These are phyloP conservation scores for Hypoxylon trugodes DNA, from an alignment of 495 filamentous ascomycete species.

Conservation along the genomic window DNA sequence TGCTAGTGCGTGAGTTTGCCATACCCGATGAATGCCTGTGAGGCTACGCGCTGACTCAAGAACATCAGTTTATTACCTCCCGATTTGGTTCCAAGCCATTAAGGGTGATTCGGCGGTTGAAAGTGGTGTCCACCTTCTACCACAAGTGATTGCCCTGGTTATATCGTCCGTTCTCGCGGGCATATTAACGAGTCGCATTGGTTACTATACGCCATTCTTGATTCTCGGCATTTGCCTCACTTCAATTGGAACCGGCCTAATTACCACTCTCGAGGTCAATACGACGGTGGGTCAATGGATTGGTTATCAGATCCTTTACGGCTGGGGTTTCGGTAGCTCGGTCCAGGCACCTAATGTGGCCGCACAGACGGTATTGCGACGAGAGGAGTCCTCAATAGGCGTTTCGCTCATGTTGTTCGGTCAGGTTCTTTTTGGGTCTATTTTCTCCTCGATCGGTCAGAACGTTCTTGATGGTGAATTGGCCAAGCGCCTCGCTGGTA, in stretches of 20 bases:
- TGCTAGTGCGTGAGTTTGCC: slow-evolving; percentile 61
- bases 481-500: slow-evolving; percentile 48
- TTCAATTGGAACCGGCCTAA: slow-evolving; percentile 67
- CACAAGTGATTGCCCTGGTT: slow-evolving; percentile 51
- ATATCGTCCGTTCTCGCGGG: slow-evolving; percentile 54
- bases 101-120: slow-evolving; percentile 61
- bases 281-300: slow-evolving; percentile 67
- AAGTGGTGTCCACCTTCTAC: slow-evolving; percentile 61
- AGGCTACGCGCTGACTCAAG: slow-evolving; percentile 16
- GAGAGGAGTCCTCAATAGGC: slow-evolving; percentile 70
- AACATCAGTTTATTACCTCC: slow-evolving; percentile 58
- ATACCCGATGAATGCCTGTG: neutral
- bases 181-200: slow-evolving; percentile 54
- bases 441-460: slow-evolving; percentile 69
- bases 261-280: slow-evolving; percentile 65
- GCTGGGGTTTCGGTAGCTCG: slow-evolving; percentile 56
- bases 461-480: slow-evolving; percentile 68
- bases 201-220: slow-evolving; percentile 71
- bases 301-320: slow-evolving; percentile 71
- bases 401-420: slow-evolving; percentile 73
- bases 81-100: slow-evolving; percentile 76
- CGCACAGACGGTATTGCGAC: slow-evolving; percentile 70
- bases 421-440: slow-evolving; percentile 68
- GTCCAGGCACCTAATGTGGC: slow-evolving; percentile 59
- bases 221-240: slow-evolving; percentile 61